Percentiles rank a stretch among this genome's conserved stretches.
phyloP scores from a whole-genome alignment of 23 red algal species.

The Agarophyton chilense region DNA sequence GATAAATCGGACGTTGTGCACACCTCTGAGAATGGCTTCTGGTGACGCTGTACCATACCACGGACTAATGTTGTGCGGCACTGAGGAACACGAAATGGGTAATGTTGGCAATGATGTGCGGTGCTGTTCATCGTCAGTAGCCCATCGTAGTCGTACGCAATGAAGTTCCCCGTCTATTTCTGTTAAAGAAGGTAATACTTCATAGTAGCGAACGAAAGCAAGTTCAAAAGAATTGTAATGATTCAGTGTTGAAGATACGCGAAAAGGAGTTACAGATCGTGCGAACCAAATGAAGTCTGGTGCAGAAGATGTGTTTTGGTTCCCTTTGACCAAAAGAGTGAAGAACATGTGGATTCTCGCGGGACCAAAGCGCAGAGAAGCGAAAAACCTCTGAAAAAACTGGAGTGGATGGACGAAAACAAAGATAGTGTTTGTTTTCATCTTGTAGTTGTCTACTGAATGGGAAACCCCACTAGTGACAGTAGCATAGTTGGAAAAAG shows the following conservation, averaged over 20 bases:
- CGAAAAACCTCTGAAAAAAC: not conserved
- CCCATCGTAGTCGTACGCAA: not conserved
- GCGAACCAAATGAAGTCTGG: not conserved
- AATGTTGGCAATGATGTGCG: not conserved
- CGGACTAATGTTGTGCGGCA: not conserved
- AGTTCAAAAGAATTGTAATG: too few species aligned
- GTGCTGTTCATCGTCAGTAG: not conserved
- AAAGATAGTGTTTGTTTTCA: not conserved
- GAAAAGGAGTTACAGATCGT: not conserved
- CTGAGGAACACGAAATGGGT: not conserved
- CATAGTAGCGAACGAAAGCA: not conserved
- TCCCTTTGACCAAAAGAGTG: not conserved
- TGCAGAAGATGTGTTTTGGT: not conserved
- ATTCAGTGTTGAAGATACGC: not conserved
- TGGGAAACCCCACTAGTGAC: not conserved
- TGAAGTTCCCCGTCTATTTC: not conserved
- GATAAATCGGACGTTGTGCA: not conserved
- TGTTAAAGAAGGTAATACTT: not conserved
- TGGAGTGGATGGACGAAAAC: too few species aligned
- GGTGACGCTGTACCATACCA: not conserved
- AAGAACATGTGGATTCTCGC: not conserved
- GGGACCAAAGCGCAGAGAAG: not conserved
- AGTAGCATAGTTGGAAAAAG: not conserved
- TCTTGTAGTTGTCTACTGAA: not conserved
- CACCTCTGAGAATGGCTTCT: not conserved